Evolutionary conservation across 176 grass and related monocot species (phyloP), one percentile per base, ranked within the genome.

Genomic region (Zizania latifolia): DNA sequence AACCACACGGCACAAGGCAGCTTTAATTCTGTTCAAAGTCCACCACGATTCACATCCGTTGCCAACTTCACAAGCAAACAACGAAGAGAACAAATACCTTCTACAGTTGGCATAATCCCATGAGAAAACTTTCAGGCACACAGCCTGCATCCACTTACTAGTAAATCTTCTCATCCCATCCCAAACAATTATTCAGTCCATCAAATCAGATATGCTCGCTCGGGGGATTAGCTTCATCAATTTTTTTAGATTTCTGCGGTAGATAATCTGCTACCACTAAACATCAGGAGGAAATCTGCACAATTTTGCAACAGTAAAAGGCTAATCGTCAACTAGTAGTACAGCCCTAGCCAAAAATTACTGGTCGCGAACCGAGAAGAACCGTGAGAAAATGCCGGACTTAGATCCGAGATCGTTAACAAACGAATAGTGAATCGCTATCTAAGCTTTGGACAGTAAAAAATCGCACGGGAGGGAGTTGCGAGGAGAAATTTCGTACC

Each of bases 61-160:
- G 71, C 80, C 86, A 87, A 84, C n/a, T 14, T 57, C 12, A 11
- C 26, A 93, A 93, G 83, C 1, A 89, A 86, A 32, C 87, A 10
- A 78, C 34, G 13, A 41, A 28, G 30, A 41, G n/a, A 51, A 15
- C 8, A 71, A 28, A 26, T 28, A 40, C 34, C 51, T 68, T 67
- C 0, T 36, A 53, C 40, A 60, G 32, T 68, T 3, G 58, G 57
- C 3, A 58, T 35, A 33, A 76, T 19, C 2, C 30, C 6, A 27
- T n/a, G 61, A 15, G 6, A 11, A 34, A 48, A 35, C 34, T 10
- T 10, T 46, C 31, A 46, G 59, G 28, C 51, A n/a, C 1, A 46
- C 37, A 1, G 17, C 0, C 14, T 30, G 13, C 13, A 27, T 24
- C 4, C 8, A 33, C 45, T 12, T 26, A 26, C 11, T n/a, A 2